These are phyloP conservation scores for Silene vulgaris DNA, from an alignment of 179 eudicot species.

Conservation along the genomic window DNA sequence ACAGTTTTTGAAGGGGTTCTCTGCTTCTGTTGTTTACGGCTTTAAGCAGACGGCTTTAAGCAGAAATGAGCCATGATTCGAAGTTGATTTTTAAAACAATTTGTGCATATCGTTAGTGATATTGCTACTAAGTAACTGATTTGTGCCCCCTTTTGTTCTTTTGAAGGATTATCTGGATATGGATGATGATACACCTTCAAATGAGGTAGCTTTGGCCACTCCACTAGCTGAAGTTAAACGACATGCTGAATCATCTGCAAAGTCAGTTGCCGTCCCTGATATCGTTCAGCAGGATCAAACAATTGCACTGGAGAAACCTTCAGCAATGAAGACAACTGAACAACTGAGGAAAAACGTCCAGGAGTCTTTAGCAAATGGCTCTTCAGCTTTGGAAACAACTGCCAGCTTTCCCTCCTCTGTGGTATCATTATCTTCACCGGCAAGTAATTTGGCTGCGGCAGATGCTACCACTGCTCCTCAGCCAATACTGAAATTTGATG, in stretches of 20 bases:
- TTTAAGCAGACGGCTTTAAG: background rate
- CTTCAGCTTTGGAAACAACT: constrained; percentile 23
- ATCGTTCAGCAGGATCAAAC: constrained; percentile 18
- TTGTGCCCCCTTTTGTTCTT: constrained; percentile 6
- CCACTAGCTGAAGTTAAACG: constrained; percentile 27
- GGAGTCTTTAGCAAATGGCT: constrained; percentile 27
- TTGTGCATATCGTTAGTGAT: background rate
- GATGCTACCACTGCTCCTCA: constrained; percentile 27
- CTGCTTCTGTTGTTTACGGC: background rate
- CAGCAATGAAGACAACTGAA: constrained; percentile 27
- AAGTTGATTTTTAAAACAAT: background rate
- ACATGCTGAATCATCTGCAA: constrained; percentile 27
- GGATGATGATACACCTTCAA: constrained; percentile 49
- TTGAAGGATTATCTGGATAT: constrained; percentile 52
- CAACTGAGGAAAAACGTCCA: constrained; percentile 20
- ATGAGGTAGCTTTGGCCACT: constrained; percentile 34
- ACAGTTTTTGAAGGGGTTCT: background rate
- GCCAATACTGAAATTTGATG: constrained; percentile 25
- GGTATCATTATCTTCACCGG: constrained; percentile 21
- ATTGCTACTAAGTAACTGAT: background rate
- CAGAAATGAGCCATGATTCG: background rate
- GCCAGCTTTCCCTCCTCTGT: constrained; percentile 22
- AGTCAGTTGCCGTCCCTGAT: constrained; percentile 21
- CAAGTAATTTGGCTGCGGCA: constrained; percentile 18
- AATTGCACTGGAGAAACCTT: constrained; percentile 20